Evolutionary conservation across 2,329 filamentous ascomycete genomes (phyloP), one percentile per base, ranked within the genome.

Genomic region (Venturiaceae sp.): DNA sequence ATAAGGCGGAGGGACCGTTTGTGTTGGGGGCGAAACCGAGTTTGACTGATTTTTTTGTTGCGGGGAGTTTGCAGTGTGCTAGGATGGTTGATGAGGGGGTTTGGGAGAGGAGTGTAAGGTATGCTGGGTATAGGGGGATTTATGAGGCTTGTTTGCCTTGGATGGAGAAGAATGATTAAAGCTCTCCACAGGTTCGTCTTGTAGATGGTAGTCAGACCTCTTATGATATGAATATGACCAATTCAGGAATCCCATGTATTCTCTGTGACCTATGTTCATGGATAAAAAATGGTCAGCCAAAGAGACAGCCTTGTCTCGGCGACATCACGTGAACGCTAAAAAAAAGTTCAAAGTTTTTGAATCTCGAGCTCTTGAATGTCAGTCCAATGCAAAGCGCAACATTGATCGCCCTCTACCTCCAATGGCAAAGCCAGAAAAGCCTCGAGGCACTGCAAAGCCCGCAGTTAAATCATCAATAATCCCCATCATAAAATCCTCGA

Each of bases 41-140:
- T 57, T 65, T 64, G 33, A 69, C 69, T 16, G 74, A 75, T 58
- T 76, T 75, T 61, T 73, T 73, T 37, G 67, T 75, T 61, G 69
- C 70, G 9, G 73, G 72, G 5, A 61, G 63, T 2, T 60, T 76
- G 5, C 69, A 72, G 64, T 64, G 60, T 60, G 66, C 67, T 37
- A 70, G 67, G 52, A 56, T 67, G 59, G 60, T 72, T 6, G 39
- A 44, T 23, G 19, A n/a, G 21, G 39, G 39, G 19, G 39, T 44
- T 44, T 23, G 39, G 26, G 39, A 21, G 62, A 67, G 66, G 39
- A 55, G 66, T 37, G 32, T 63, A 2, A 61, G 62, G 39, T 68
- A 66, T 47, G 57, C 60, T 50, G 64, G 64, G 23, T 69, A 54
- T 53, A 62, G 60, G 58, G 63, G 63, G 9, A 33, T 65, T 52